A percentile compares a stretch with the other conserved stretches of the same genome.
These are phyloP conservation scores for Taphrina pruni DNA, from an alignment of 1,139 yeast genomes.

Conservation along the genomic window DNA sequence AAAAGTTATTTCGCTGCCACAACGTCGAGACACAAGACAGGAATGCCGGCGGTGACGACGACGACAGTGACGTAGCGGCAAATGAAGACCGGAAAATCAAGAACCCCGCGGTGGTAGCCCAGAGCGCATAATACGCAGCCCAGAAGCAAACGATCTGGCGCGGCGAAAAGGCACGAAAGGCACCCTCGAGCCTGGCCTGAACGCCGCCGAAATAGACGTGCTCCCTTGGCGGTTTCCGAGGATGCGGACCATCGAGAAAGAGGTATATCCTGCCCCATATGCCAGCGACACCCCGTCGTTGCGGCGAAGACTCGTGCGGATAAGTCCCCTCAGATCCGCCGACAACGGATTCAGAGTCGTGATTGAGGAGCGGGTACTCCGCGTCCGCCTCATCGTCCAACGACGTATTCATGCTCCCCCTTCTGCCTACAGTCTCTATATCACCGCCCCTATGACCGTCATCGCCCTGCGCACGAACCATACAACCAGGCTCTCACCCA, in stretches of 20 bases:
- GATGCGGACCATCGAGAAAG: slow-evolving; percentile 22
- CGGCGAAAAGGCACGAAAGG: not conserved
- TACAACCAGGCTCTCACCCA: not conserved
- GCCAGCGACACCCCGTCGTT: not conserved
- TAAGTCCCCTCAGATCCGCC: no score
- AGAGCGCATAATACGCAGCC: slow-evolving; percentile 14
- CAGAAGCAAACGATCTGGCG: not conserved
- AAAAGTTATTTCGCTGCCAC: slow-evolving; percentile 58
- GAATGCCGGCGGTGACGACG: slow-evolving; percentile 12
- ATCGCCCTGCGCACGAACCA: not conserved
- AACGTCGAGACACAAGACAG: slow-evolving; percentile 31
- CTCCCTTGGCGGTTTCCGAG: slow-evolving; percentile 4
- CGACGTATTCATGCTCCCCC: not conserved
- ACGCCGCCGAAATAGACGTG: not conserved
- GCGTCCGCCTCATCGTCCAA: slow-evolving; percentile 14
- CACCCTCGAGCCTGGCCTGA: slow-evolving; percentile 8
- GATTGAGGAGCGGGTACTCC: not conserved
- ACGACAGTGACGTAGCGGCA: slow-evolving; percentile 15
- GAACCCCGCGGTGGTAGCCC: slow-evolving; percentile 6
- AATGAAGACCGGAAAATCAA: slow-evolving; percentile 35
- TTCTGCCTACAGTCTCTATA: no score
- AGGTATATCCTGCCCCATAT: slow-evolving; percentile 3
- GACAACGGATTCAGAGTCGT: not conserved
- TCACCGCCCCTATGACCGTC: no score
- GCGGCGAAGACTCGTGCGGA: not conserved